Evolutionary conservation across 1,139 yeast species (phyloP), one percentile per base, ranked within the genome.

Genomic region (Yamadazyma songkhlaensis): DNA sequence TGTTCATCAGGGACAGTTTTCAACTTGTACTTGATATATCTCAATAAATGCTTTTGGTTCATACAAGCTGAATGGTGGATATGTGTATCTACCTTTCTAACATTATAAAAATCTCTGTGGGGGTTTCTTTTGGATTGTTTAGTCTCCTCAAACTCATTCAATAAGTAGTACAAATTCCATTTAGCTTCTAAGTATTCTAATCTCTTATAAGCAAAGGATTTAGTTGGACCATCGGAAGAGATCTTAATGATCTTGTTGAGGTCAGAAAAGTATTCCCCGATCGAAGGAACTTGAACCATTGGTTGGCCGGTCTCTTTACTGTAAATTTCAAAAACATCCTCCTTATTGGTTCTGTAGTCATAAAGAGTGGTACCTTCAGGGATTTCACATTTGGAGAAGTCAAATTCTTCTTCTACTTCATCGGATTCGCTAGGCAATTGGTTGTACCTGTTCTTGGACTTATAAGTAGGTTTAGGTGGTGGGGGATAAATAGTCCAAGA

Each of bases 41-140:
- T 82, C 49, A 94, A 70, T 54, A 94, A 70, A 64, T 94, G 98
- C 62, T 94, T 94, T 61, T 94, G 98, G 56, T 94, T 94, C 98
- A 92, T 92, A 60, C 97, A 90, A 7, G 99, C 99, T 10, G 96
- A 86, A 60, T 94, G 98, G 60, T 94, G 99, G 54, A 94, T 96
- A 71, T 94, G 99, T 10, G 98, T 94, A 56, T 94, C 99, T 31
- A 94, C 99, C 59, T 94, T 94, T 69, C 98, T 81, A 35, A 94
- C 98, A 55, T 94, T 94, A 66, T 94, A 94, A 55, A 94, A 94
- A 62, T 94, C 99, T 59, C 98, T 80, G 60, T 92, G 99, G 3
- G 97, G 97, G 46, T 87, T 71, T 26, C 60, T 55, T 43, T 85
- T 46, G 12, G 95, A 83, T 47, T 86, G 94, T 17, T 92, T 81